Conservation (phyloP, 164 flowering plant genomes). For the Cinnamomum micranthum region DNA sequence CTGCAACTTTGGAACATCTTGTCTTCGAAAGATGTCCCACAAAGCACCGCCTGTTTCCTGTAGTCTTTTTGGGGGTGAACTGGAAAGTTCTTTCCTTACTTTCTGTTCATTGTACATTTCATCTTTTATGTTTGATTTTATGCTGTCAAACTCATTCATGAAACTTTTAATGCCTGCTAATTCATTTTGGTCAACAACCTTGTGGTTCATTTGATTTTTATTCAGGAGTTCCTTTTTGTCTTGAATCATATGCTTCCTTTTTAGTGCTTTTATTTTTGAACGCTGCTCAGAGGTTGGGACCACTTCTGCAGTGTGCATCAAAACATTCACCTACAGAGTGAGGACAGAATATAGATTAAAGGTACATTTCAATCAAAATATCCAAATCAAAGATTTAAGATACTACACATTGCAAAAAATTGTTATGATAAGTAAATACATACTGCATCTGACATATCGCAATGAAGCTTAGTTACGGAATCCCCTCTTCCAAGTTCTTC, state of each 20-base stretch:
- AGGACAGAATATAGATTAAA: not conserved
- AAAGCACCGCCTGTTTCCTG: conserved; percentile 43
- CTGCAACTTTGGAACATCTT: conserved; percentile 68
- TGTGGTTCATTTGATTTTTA: conserved; percentile 11
- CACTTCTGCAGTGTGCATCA: conserved; percentile 52
- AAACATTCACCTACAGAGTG: conserved; percentile 56
- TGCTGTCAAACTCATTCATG: conserved; percentile 1
- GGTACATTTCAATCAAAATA: not conserved
- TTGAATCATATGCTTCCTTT: conserved; percentile 40
- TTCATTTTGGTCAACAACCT: conserved; percentile 17
- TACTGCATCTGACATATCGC: conserved; percentile 64
- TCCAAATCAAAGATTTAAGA: not conserved
- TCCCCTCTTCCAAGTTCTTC: conserved; percentile 50
- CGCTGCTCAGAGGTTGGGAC: conserved; percentile 37
- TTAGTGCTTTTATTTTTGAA: conserved; percentile 33
- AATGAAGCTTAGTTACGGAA: conserved; percentile 48
- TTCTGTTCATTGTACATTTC: too few species aligned
- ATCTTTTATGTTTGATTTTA: too few species aligned
- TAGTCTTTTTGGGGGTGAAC: too few species aligned
- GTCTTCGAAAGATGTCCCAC: conserved; percentile 81
- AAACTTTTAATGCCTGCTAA: conserved; percentile 14
- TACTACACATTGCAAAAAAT: too few species aligned
- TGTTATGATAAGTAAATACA: conserved; percentile 8
- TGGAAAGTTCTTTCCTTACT: too few species aligned
- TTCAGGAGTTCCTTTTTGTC: conserved; percentile 23